These are phyloP conservation scores for Phaeomoniella chlamydospora DNA, from an alignment of 2,329 filamentous ascomycete genomes.

Conservation along the genomic window DNA sequence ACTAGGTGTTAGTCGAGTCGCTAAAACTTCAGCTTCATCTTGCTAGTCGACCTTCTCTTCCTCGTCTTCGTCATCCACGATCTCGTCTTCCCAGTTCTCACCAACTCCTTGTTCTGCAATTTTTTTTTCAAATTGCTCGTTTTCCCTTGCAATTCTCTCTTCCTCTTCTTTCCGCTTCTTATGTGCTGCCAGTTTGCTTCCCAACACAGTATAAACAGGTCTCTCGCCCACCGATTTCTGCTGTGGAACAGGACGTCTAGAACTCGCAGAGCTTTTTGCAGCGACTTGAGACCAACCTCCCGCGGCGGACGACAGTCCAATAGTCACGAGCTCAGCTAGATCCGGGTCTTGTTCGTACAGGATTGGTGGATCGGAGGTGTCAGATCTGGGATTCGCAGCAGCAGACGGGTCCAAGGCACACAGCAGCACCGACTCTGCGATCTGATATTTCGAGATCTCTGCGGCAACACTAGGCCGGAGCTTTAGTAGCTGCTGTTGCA, in stretches of 20 bases:
- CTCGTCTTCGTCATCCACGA: slow-evolving; percentile 25
- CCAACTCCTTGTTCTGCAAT: slow-evolving; percentile 14
- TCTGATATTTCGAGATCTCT: slow-evolving; percentile 25
- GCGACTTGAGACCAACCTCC: slow-evolving; percentile 38
- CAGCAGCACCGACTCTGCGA: slow-evolving; percentile 30
- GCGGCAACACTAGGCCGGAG: slow-evolving; percentile 27
- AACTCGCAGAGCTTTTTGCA: slow-evolving; percentile 32
- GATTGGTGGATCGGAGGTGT: slow-evolving; percentile 25
- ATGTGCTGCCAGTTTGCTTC: slow-evolving; percentile 14
- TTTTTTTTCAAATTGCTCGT: slow-evolving; percentile 11
- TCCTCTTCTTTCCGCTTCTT: slow-evolving; percentile 24
- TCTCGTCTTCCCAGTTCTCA: slow-evolving; percentile 33
- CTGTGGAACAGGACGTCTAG: slow-evolving; percentile 24
- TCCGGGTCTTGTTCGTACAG: slow-evolving; percentile 29
- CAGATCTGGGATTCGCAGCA: too few species aligned
- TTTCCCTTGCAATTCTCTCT: slow-evolving; percentile 14
- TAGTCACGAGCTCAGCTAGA: not conserved
- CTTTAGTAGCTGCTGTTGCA: not conserved
- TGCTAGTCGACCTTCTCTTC: slow-evolving; percentile 3
- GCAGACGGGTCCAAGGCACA: slow-evolving; percentile 33
- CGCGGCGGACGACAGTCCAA: slow-evolving; percentile 7
- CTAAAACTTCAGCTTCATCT: too few species aligned
- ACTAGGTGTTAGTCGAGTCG: too few species aligned
- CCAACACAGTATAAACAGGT: slow-evolving; percentile 15
- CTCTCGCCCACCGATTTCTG: slow-evolving; percentile 21